Evolutionary conservation across 441 rosid species (phyloP), one percentile per base, ranked within the genome.

Genomic region (Arabidopsis hybrid): DNA sequence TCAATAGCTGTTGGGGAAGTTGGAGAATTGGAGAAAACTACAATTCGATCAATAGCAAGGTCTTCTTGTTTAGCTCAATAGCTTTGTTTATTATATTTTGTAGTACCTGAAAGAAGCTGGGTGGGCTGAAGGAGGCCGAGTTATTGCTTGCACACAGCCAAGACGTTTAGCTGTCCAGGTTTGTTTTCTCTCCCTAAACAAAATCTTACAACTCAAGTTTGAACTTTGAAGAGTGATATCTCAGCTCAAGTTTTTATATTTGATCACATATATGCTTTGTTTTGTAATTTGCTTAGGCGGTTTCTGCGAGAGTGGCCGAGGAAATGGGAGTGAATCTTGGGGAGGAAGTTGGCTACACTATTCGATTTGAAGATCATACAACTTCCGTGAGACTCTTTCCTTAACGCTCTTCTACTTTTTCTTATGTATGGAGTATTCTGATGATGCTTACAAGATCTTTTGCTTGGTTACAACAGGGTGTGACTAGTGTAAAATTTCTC

Each of bases 121-220:
- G 65, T 95, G 99, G 99, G 98, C 94, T 47, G 96, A 91, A 81
- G 93, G 95, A 64, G 99, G 98, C 10, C 93, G 93, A 32, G 83
- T 91, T 72, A 86, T 95, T 56, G 99, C 97, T 76, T 95, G 99
- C 78, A 95, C 97, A n/a, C 99, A 95, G 80, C 98, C 98, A 5
- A 86, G 97, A 70, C 83, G 99, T 72, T 84, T 91, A 73, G 99
- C 99, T 75, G 97, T 95, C 67, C 98, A 93, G 97, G 98, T 92
- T 63, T 75, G 50, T 61, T 52, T 62, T 69, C 10, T 63, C 3
- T 8, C 47, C 18, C 5, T 75, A 35, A 34, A 60, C 36, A 26
- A 14, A 59, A 17, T 16, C 3, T 10, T 59, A 58, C 58, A 10
- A 39, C 62, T 68, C 29, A 73, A 64, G 16, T 75, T 68, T 34